Base-by-base conservation (phyloP, 768 basidiomycete species). In the Lactifluus piperatus region DNA sequence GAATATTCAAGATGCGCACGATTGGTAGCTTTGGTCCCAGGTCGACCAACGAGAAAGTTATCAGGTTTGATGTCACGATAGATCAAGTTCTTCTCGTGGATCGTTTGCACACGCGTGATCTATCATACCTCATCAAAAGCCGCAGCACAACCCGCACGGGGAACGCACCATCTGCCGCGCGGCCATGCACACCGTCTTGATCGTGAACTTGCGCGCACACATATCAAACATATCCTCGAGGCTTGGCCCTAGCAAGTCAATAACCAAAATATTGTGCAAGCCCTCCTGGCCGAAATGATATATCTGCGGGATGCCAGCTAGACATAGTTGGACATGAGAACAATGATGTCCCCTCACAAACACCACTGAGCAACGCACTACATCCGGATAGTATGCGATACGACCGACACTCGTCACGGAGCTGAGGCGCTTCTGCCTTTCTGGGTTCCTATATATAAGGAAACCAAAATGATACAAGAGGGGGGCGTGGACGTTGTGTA, bases 11-110 rank as follows among this genome's bases (percentile, higher is more conserved):
- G 47, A 11, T 32, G 71, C 81, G 66, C 51, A 92, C 89, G 75
- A 64, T 94, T 95, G 16, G 91, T 80, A 47, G 80, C 83, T 75
- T 97, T 97, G 22, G 93, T 97, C 37, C 85, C 86, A 9, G 95
- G 86, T 22, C 95, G 86, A 37, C 97, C 97, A 69, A 98, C 88
- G 65, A 99, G 81, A 72, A 99, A 99, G 74, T 99, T 99, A 76
- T 98, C 97, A 10, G 97, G 97, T 73, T 99, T 99, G 77, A 99
- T 98, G 72, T 99, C 97, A 56, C 97, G 89, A 72, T 99, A 98
- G 67, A 99, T 98, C 68, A 99, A 83, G 74, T 97, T 97, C 81
- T 97, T 98, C 74, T 97, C 95, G 73, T 99, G 97, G 53, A 99
- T 97, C 18, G 90, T 95, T 73, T 98, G 95, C 20, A 97, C 94